Evolutionary conservation across 2,329 filamentous ascomycete genomes (phyloP), one percentile per base, ranked within the genome.

Genomic region (Aspergillus melleus): DNA sequence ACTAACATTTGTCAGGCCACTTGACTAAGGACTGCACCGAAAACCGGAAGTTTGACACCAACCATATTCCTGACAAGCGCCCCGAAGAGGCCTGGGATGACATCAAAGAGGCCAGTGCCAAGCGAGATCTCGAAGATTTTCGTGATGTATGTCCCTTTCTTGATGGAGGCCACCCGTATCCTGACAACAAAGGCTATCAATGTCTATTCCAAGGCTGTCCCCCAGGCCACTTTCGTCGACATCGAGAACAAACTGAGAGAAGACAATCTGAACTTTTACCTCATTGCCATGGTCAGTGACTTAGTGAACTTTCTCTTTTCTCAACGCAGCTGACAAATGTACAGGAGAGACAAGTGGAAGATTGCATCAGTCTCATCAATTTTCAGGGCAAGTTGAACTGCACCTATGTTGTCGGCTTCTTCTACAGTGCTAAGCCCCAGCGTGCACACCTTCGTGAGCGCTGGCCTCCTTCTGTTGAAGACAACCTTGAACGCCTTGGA

Each of bases 171-270:
- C 22, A 11, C 29, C 16, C 14, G n/a, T 19, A 11, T 49, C 16
- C 46, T 68, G 54, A 64, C 54, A 63, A 24, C 49, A 22, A 55
- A 81, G 75, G 77, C 75, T 4, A 66, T 86, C 49, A 78, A 79
- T 61, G 72, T 83, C 3, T 85, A 85, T 61, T 77, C 77, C 61
- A 83, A 84, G 59, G 78, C 80, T 2, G 73, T 73, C 29, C 78
- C 78, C 2, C 59, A 71, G 62, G 80, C 77, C 56, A 80, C 70
- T 59, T 85, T 79, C 58, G 72, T 70, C 11, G 78, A 79, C 1
- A 78, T 86, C 10, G 84, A 86, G 66, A 73, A 74, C 20, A 79
- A 79, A 52, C 78, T 86, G 63, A 82, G 83, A 10, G 72, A 76
- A 6, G 79, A 83, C 4, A 70, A 72, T 0, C 72, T 80, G 55